Conservation (phyloP, 192 early-diverging fungal genomes). For the Coemansia sp. region DNA sequence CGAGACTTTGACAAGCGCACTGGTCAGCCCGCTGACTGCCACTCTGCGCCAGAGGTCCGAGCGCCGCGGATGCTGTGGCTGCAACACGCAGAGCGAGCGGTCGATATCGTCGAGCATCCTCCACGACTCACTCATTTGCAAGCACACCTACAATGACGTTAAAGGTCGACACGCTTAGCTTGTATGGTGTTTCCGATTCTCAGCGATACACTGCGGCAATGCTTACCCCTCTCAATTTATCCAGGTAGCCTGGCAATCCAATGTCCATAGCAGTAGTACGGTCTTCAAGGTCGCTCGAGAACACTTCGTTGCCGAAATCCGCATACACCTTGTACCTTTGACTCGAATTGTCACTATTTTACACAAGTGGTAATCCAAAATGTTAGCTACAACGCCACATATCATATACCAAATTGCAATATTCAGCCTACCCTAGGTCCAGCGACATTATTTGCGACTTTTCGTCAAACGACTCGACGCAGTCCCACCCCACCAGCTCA, state of each 20-base stretch:
- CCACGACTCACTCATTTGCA: conserved; percentile 21
- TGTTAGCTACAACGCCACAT: background rate
- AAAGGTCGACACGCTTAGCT: background rate
- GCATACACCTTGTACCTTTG: conserved; percentile 17
- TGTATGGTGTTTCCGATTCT: background rate
- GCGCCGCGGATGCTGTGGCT: conserved; percentile 28
- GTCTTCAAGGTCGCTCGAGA: conserved; percentile 28
- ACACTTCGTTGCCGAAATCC: conserved; percentile 21
- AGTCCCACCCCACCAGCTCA: conserved; percentile 21
- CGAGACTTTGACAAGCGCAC: conserved; percentile 23
- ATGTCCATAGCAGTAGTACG: conserved; percentile 15
- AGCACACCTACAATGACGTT: conserved; percentile 16
- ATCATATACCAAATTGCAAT: background rate
- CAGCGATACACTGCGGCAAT: background rate
- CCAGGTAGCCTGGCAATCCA: conserved; percentile 17
- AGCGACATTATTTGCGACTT: conserved; percentile 18
- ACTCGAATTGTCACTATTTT: conserved; percentile 25
- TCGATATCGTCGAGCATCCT: conserved; percentile 32
- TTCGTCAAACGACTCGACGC: conserved; percentile 26
- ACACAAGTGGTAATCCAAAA: background rate
- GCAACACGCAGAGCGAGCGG: conserved; percentile 29
- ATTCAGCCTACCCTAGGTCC: conserved; percentile 15
- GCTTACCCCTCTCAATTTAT: conserved; percentile 16
- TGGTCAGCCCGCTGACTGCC: conserved; percentile 19
- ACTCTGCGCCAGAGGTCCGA: conserved; percentile 39